Percentiles rank a stretch among this genome's conserved stretches.
phyloP scores from a whole-genome alignment of 1,284 basidiomycete species.

The Papiliotrema terrestris region DNA sequence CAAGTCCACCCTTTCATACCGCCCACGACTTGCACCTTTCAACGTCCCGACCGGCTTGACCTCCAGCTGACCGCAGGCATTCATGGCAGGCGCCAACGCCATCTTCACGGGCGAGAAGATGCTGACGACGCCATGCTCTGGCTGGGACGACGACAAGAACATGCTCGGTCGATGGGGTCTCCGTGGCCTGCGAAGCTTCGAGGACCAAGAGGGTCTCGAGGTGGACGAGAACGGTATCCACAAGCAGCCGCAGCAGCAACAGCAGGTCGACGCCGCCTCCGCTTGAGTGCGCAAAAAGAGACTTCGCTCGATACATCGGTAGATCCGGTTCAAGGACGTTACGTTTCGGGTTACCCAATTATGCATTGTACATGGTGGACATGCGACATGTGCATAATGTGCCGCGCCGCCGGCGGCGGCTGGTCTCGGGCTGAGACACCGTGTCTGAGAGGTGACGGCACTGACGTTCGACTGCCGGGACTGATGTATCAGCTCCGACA shows the following conservation, averaged over 20 bases:
- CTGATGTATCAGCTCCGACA: too few relatives aligned
- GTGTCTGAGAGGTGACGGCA: too few relatives aligned
- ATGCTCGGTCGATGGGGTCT: constrained; percentile 94
- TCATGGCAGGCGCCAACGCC: constrained; percentile 97
- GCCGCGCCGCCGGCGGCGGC: too few relatives aligned
- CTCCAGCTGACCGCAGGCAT: constrained; percentile 51
- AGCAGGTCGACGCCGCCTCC: too few relatives aligned
- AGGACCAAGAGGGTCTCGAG: constrained; percentile 47
- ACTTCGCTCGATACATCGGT: not conserved
- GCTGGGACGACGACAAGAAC: constrained; percentile 91
- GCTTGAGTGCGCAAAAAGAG: not conserved
- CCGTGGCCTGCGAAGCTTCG: constrained; percentile 83
- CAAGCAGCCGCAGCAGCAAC: not conserved
- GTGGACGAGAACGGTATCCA: not conserved
- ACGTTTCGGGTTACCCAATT: too few relatives aligned
- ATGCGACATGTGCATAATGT: too few relatives aligned
- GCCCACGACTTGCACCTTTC: not conserved
- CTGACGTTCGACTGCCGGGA: too few relatives aligned
- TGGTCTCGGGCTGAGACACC: too few relatives aligned
- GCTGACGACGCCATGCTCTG: constrained; percentile 93
- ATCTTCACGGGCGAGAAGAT: constrained; percentile 97
- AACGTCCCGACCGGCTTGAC: not conserved
- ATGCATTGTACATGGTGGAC: too few relatives aligned
- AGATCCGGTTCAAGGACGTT: too few relatives aligned
- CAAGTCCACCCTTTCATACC: not conserved